These are phyloP conservation scores for Tulasnella sp. DNA, from an alignment of 768 basidiomycete species.

Conservation along the genomic window DNA sequence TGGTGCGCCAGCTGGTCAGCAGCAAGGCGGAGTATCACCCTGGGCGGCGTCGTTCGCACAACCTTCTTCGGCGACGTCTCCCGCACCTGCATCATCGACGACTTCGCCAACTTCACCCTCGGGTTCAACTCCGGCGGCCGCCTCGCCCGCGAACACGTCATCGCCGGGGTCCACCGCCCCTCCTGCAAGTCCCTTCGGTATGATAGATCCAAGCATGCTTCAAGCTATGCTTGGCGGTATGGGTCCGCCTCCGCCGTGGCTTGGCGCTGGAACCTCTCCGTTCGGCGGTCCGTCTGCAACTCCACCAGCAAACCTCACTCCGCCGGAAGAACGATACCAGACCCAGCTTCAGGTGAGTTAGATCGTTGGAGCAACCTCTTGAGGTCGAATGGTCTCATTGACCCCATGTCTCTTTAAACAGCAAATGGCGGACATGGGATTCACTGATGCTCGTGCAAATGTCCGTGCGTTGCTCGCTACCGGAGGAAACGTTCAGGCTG, in stretches of 20 bases:
- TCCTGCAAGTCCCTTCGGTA: constrained; percentile 36
- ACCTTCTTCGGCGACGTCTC: constrained; percentile 28
- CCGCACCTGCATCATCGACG: constrained; percentile 39
- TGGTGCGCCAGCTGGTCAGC: constrained; percentile 11
- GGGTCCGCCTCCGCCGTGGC: constrained; percentile 22
- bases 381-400: neutral
- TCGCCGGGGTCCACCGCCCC: constrained; percentile 39
- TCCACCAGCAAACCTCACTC: constrained; percentile 61
- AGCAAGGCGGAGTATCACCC: neutral
- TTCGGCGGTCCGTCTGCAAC: constrained; percentile 41
- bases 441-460: constrained; percentile 87
- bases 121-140: constrained; percentile 24
- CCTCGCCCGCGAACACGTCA: constrained; percentile 38
- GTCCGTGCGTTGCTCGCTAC: constrained; percentile 87
- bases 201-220: constrained; percentile 53
- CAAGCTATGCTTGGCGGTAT: constrained; percentile 47
- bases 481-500: constrained; percentile 88
- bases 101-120: constrained; percentile 36
- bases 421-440: constrained; percentile 96
- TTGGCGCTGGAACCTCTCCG: constrained; percentile 36
- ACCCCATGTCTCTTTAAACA: constrained; percentile 41
- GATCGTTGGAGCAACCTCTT: neutral
- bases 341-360: constrained; percentile 72
- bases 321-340: constrained; percentile 92
- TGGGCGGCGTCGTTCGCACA: constrained; percentile 19